These are phyloP conservation scores for Aspergillus quadricinctus DNA, from an alignment of 2,329 filamentous ascomycete species.

Conservation along the genomic window DNA sequence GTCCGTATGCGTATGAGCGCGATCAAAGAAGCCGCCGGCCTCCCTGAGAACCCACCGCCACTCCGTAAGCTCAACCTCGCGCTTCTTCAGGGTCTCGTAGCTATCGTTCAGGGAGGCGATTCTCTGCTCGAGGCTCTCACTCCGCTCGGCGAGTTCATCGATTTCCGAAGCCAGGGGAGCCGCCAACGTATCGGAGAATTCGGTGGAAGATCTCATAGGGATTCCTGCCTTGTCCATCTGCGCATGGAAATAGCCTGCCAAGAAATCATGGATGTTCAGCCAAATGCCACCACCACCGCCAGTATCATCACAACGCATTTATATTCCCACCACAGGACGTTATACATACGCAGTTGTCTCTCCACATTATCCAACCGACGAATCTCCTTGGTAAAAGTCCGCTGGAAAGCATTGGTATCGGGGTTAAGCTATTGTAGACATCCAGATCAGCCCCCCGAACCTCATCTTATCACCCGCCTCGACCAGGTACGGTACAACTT, in stretches of 20 bases:
- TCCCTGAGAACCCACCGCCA: conserved; percentile 98
- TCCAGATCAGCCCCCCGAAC: conserved; percentile 14
- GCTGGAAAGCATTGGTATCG: conserved; percentile 88
- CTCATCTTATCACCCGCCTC: conserved; percentile 1
- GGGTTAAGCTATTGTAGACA: conserved; percentile 69
- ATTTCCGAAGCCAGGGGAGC: conserved; percentile 91
- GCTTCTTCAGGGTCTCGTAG: conserved; percentile 97
- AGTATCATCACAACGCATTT: neutral
- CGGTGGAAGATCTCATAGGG: conserved; percentile 80
- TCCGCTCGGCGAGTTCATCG: conserved; percentile 88
- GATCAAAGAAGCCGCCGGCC: conserved; percentile 95
- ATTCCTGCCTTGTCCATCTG: conserved; percentile 95
- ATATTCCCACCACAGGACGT: neutral
- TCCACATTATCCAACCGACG: conserved; percentile 96
- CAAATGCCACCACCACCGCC: conserved; percentile 7
- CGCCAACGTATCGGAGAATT: conserved; percentile 81
- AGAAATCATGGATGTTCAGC: neutral
- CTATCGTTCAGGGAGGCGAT: conserved; percentile 92
- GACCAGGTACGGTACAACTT: conserved; percentile 36
- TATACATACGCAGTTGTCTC: conserved; percentile 79
- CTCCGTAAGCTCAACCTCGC: conserved; percentile 93
- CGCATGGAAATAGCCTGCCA: conserved; percentile 78
- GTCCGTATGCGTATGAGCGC: conserved; percentile 92
- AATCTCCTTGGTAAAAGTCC: conserved; percentile 97
- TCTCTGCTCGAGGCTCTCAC: conserved; percentile 86